Evolutionary conservation across 208 protist species (phyloP), one percentile per base, ranked within the genome.

Genomic region (Trypanosoma scelopori): DNA sequence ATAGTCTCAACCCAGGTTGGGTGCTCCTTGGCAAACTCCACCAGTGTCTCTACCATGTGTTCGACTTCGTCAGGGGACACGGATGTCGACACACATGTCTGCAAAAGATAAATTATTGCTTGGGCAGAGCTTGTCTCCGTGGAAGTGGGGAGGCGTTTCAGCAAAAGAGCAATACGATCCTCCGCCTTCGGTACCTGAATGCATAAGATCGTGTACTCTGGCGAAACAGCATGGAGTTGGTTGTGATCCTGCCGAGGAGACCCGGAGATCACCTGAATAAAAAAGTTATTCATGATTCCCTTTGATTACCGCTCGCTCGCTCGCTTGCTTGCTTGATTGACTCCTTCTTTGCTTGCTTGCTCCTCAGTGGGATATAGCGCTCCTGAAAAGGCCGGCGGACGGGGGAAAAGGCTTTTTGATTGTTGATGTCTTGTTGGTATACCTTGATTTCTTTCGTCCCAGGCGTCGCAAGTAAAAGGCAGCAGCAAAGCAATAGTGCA

Each of bases 121-220:
- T 92, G 84, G 16, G 81, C 78, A 12, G 87, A 74, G 59, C 82
- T 92, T 50, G 59, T 74, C 58, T 96, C 87, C 2, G 85, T 89
- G 1, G 87, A 87, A 6, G 85, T 81, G 41, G 77, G 70, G 7
- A 96, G 79, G 7, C 87, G 80, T 45, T 78, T 79, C 47, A 79
- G 70, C 48, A 96, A 65, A 37, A 89, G 20, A 11, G 71, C 55
- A 28, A 94, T 81, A 23, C 87, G 80, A 43, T 85, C 78, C 59
- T 79, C 75, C 23, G 69, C 61, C 11, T 78, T 65, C 30, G 82
- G 86, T 27, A 75, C 79, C 61, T 93, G 85, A 28, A 80, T 84
- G 50, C 85, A 90, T 37, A 96, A 63, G 71, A 94, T 89, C 15
- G 83, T 92, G 74, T 91, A 95, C 71, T 91, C 76, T 35, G 90